Percentiles rank a stretch among this genome's conserved stretches.
Conservation (phyloP, 1,139 yeast species). For the Magnusiomyces paraingens region DNA sequence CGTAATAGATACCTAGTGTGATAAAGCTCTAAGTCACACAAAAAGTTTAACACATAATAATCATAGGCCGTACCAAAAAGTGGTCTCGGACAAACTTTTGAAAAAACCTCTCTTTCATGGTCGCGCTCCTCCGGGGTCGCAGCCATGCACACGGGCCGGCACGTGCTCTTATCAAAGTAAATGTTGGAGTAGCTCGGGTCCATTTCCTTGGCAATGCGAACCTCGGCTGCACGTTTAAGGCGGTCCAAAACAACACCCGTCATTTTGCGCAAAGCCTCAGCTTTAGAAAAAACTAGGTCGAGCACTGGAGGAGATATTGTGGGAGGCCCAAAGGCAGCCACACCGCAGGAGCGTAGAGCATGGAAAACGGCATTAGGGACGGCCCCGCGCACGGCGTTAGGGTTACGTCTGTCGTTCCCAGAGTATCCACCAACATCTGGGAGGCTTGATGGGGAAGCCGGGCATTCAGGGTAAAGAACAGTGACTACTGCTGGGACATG, state of each 20-base stretch:
- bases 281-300: background rate
- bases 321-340: constrained; percentile 1
- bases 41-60: constrained; percentile 2
- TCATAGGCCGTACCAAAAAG: background rate
- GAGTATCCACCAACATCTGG: background rate
- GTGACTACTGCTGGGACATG: constrained; percentile 11
- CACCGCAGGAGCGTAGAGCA: constrained; percentile 4
- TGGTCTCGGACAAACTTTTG: too few species aligned
- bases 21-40: constrained; percentile 2
- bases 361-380: constrained; percentile 2
- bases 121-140: too few species aligned
- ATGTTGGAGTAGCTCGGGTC: too few species aligned
- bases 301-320: background rate
- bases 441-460: background rate
- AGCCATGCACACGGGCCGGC: too few species aligned
- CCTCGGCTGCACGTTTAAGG: background rate
- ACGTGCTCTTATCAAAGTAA: too few species aligned
- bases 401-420: background rate
- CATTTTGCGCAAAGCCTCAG: background rate
- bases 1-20: background rate
- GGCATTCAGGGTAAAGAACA: constrained; percentile 6
- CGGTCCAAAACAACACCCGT: background rate
- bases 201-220: background rate
- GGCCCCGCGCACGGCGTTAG: background rate
- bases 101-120: too few species aligned